phyloP scores from a whole-genome alignment of 2,329 filamentous ascomycete species.

The Hymenoscyphus linearis region DNA sequence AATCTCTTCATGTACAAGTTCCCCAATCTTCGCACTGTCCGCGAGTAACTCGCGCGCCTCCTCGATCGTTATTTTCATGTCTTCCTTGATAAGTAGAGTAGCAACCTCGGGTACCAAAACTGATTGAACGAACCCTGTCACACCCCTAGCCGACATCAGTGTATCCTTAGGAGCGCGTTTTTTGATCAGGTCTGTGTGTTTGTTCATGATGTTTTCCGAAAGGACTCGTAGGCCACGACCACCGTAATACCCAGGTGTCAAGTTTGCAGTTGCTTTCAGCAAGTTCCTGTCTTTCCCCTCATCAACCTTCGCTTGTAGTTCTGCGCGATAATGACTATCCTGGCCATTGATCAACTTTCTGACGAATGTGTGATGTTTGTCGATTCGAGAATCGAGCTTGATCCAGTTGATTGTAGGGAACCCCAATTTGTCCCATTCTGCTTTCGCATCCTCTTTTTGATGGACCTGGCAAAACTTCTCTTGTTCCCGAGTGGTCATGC shows the following conservation, averaged over 20 bases:
- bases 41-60: slow-evolving; percentile 30
- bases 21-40: slow-evolving; percentile 24
- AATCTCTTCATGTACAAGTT: slow-evolving; percentile 33
- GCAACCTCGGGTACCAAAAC: slow-evolving; percentile 72
- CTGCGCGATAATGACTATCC: slow-evolving; percentile 54
- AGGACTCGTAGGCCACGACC: slow-evolving; percentile 66
- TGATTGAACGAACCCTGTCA: slow-evolving; percentile 63
- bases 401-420: slow-evolving; percentile 73
- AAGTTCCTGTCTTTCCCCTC: slow-evolving; percentile 55
- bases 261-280: slow-evolving; percentile 44
- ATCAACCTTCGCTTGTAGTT: slow-evolving; percentile 50
- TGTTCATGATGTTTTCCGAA: slow-evolving; percentile 60
- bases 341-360: slow-evolving; percentile 50
- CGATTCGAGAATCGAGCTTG: slow-evolving; percentile 52
- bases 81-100: slow-evolving; percentile 51
- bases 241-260: slow-evolving; percentile 80
- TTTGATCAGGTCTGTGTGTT: slow-evolving; percentile 56
- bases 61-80: slow-evolving; percentile 44
- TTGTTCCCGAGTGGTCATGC: slow-evolving; percentile 54
- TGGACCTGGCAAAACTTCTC: slow-evolving; percentile 60
- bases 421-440: slow-evolving; percentile 36
- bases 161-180: slow-evolving; percentile 57
- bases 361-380: slow-evolving; percentile 49
- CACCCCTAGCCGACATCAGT: slow-evolving; percentile 61
- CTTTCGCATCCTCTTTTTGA: slow-evolving; percentile 48